phyloP scores from a whole-genome alignment of 495 filamentous ascomycete species.

The Peziza echinospora region DNA sequence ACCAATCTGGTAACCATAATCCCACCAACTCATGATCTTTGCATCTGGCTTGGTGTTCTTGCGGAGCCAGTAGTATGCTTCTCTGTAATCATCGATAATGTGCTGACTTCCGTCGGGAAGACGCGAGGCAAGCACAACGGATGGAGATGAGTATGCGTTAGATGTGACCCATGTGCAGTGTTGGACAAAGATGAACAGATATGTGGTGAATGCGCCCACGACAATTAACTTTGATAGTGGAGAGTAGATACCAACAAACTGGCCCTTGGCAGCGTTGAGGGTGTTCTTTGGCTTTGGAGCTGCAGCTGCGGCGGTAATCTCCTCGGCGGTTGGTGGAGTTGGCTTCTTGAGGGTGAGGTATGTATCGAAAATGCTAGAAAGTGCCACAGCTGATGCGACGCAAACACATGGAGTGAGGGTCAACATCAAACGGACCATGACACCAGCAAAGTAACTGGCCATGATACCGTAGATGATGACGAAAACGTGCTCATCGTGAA shows the following conservation, averaged over 20 bases:
- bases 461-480: conserved; percentile 91
- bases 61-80: conserved; percentile 98
- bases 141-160: conserved; percentile 95
- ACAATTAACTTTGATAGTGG: conserved; percentile 55
- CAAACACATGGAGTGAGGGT: conserved; percentile 94
- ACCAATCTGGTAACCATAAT: conserved; percentile 99
- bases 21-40: conserved; percentile 99
- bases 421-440: conserved; percentile 98
- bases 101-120: conserved; percentile 89
- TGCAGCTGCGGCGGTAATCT: conserved; percentile 20
- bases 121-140: conserved; percentile 80
- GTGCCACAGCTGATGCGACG: conserved; percentile 73
- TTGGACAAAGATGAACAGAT: conserved; percentile 79
- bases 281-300: conserved; percentile 15
- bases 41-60: conserved; percentile 88
- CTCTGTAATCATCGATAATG: conserved; percentile 98
- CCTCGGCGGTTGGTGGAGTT: conserved; percentile 29
- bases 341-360: conserved; percentile 45
- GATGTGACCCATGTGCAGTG: conserved; percentile 99
- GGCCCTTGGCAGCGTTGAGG: conserved; percentile 48
- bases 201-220: conserved; percentile 46
- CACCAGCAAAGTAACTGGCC: conserved; percentile 92
- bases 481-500: conserved; percentile 95
- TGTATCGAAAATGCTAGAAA: conserved; percentile 74
- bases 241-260: conserved; percentile 66